Evolutionary conservation across 768 basidiomycete genomes (phyloP).

Genomic region (Collybiopsis luxurians): DNA sequence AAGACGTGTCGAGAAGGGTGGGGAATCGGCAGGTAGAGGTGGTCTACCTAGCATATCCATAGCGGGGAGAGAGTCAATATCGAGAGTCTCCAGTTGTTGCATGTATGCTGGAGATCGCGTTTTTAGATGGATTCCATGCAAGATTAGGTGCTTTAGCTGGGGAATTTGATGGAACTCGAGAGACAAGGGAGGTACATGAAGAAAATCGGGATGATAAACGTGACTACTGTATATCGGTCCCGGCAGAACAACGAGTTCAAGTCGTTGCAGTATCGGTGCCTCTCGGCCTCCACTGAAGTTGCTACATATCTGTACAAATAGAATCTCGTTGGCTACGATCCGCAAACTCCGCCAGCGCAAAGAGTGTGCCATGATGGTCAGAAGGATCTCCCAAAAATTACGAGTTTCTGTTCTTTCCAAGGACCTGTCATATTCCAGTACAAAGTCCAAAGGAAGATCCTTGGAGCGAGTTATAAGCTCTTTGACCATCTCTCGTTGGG

Average conservation of each 20-base stretch:
- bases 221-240: background rate
- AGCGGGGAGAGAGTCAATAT: background rate
- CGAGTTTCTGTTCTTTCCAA: background rate
- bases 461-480: background rate
- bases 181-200: background rate
- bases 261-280: background rate
- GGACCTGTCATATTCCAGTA: background rate
- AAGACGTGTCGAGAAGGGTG: background rate
- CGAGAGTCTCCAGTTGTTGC: background rate
- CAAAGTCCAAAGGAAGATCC: background rate
- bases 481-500: constrained; percentile 1
- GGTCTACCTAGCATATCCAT: constrained; percentile 6
- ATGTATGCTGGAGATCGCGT: background rate
- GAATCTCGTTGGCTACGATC: background rate
- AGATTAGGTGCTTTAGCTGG: background rate
- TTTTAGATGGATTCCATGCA: background rate
- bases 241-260: background rate
- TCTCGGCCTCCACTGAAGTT: background rate
- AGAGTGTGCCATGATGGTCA: background rate
- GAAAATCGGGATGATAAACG: background rate
- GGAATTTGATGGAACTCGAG: background rate
- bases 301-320: background rate
- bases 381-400: constrained; percentile 1
- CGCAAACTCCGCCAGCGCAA: background rate
- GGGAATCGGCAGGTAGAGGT: background rate